Evolutionary conservation across 202 grass and related monocot species (phyloP).

Genomic region (Elaeis oleifera): DNA sequence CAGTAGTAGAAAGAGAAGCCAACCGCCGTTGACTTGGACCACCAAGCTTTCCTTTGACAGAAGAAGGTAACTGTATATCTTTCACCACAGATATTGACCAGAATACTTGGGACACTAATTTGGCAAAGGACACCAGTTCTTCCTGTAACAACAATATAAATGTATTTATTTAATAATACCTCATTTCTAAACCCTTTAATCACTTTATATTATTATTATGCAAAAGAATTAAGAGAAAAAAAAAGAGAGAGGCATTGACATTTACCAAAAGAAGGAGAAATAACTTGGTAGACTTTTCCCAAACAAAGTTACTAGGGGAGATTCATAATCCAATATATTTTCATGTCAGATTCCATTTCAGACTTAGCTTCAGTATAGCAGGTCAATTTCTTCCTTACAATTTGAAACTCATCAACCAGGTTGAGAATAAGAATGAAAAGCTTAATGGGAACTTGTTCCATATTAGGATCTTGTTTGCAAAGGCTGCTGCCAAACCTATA

Average conservation of each 20-base stretch:
- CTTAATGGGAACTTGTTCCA: conserved; percentile 47
- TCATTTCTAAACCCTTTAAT: conserved; percentile 6
- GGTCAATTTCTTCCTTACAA: conserved; percentile 23
- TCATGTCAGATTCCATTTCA: conserved; percentile 10
- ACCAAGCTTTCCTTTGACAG: conserved; percentile 91
- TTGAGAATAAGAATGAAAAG: conserved; percentile 58
- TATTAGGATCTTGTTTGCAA: conserved; percentile 33
- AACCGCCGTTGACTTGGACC: conserved; percentile 79
- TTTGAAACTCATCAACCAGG: conserved; percentile 83
- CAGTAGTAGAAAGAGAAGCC: conserved; percentile 52
- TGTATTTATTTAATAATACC: conserved; percentile 8
- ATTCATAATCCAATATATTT: conserved; percentile 21
- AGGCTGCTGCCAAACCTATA: conserved; percentile 39
- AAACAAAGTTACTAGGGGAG: conserved; percentile 26
- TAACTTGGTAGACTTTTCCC: conserved; percentile 33
- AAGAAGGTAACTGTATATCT: conserved; percentile 51
- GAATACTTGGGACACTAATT: conserved; percentile 53
- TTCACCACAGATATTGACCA: conserved; percentile 43
- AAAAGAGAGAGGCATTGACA: conserved; percentile 10
- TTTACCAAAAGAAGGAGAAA: conserved; percentile 60
- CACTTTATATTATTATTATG: too few species aligned
- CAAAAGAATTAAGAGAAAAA: conserved; percentile 5
- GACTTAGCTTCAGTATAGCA: conserved; percentile 22
- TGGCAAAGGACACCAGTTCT: conserved; percentile 46
- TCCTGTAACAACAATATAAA: conserved; percentile 40